These are phyloP conservation scores for Pestalotiopsis sp. DNA, from an alignment of 2,329 filamentous ascomycete genomes.

Conservation along the genomic window DNA sequence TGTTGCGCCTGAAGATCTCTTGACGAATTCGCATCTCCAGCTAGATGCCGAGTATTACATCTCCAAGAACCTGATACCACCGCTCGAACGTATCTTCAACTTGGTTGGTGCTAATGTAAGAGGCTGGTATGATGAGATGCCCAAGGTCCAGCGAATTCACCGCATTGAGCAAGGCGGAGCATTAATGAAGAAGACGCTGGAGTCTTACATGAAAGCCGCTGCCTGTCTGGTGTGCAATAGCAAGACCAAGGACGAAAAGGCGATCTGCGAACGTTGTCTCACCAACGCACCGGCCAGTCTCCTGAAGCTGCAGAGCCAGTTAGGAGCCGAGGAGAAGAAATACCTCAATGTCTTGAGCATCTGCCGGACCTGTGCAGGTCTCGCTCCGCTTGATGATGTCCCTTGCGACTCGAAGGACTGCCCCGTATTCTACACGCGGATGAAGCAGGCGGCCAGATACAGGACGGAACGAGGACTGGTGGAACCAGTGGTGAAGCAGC, in stretches of 20 bases:
- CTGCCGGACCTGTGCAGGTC: constrained; percentile 79
- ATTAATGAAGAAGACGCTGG: constrained; percentile 72
- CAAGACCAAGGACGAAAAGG: constrained; percentile 45
- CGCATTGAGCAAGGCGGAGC: constrained; percentile 49
- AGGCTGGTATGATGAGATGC: constrained; percentile 96
- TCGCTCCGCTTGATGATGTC: constrained; percentile 77
- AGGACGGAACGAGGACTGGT: constrained; percentile 41
- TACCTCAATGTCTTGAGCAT: constrained; percentile 67
- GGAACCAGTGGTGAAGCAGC: constrained; percentile 36
- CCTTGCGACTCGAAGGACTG: constrained; percentile 90
- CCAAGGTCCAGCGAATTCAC: constrained; percentile 79
- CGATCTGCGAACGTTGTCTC: constrained; percentile 63
- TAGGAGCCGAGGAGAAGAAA: constrained; percentile 66
- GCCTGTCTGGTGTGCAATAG: constrained; percentile 77
- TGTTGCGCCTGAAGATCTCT: constrained; percentile 81
- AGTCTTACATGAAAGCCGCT: constrained; percentile 85
- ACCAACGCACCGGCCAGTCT: constrained; percentile 61
- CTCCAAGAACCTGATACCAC: constrained; percentile 90
- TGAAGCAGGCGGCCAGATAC: constrained; percentile 60
- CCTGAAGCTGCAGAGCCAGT: constrained; percentile 62
- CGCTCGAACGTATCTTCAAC: constrained; percentile 94
- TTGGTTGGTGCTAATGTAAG: constrained; percentile 90
- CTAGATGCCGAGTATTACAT: constrained; percentile 98
- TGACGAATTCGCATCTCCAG: constrained; percentile 75
- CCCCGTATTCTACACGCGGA: constrained; percentile 83